Evolutionary conservation across 2,329 filamentous ascomycete species (phyloP).

Genomic region (Colletotrichum sp.): DNA sequence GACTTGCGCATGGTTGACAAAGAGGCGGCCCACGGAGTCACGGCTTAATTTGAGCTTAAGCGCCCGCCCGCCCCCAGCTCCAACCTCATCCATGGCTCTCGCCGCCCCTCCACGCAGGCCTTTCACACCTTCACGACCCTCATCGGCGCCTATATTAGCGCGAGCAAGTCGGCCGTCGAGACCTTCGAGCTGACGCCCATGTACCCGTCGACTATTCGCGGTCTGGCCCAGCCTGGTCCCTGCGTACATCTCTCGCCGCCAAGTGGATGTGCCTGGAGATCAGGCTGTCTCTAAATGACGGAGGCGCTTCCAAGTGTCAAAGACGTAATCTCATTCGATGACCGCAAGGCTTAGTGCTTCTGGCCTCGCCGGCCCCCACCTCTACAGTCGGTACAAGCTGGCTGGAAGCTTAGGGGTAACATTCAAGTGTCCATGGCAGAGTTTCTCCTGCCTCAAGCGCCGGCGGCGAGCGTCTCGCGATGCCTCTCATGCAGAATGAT

Average conservation of each 20-base stretch:
- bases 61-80: neutral
- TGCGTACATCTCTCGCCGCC: neutral
- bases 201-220: neutral
- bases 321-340: neutral
- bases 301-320: neutral
- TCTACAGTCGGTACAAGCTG: neutral
- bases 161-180: neutral
- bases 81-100: neutral
- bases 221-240: neutral
- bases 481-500: neutral
- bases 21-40: too few species aligned
- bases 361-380: neutral
- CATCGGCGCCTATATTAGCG: slow-evolving; percentile 11
- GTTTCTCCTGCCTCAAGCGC: neutral
- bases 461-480: slow-evolving; percentile 3
- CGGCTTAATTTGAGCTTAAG: too few species aligned
- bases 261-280: neutral
- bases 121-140: slow-evolving; percentile 5
- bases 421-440: neutral
- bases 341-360: neutral
- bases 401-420: neutral
- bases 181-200: neutral
- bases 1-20: too few species aligned
- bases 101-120: neutral
- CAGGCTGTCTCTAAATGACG: neutral